A percentile compares a stretch with the other conserved stretches of the same genome.
Conservation (phyloP, 2,329 filamentous ascomycete species). For the Zopfia rhizophila region DNA sequence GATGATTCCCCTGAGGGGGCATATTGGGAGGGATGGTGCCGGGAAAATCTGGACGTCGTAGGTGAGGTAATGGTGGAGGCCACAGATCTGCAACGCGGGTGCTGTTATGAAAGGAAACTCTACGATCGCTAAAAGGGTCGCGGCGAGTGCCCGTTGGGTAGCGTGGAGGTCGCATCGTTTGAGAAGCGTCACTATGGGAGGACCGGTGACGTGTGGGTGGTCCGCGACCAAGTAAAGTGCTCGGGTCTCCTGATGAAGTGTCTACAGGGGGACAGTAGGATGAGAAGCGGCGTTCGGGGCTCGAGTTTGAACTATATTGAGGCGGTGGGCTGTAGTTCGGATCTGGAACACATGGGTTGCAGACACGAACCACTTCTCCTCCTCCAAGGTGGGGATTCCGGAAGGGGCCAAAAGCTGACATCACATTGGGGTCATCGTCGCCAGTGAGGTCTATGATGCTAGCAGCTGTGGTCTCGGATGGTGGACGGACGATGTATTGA, state of each 20-base stretch:
- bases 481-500: slow-evolving; percentile 87
- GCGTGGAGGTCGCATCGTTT: slow-evolving; percentile 21
- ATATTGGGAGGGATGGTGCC: slow-evolving; percentile 25
- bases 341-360: slow-evolving; percentile 78
- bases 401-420: slow-evolving; percentile 40
- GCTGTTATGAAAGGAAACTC: slow-evolving; percentile 37
- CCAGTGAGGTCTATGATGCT: slow-evolving; percentile 58
- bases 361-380: slow-evolving; percentile 75
- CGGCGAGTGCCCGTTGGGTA: too few relatives aligned
- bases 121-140: slow-evolving; percentile 32
- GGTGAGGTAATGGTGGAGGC: slow-evolving; percentile 28
- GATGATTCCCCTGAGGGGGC: neutral
- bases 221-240: neutral
- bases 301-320: slow-evolving; percentile 43
- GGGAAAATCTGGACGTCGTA: slow-evolving; percentile 28
- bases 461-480: slow-evolving; percentile 35
- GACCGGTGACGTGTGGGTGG: slow-evolving; percentile 28
- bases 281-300: neutral
- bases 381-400: slow-evolving; percentile 67
- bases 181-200: slow-evolving; percentile 32
- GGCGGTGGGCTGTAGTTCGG: slow-evolving; percentile 70
- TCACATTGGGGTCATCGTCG: slow-evolving; percentile 45
- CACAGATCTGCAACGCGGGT: slow-evolving; percentile 35
- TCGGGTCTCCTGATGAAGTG: neutral
- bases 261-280: neutral